Base-by-base conservation (phyloP, 306 rosid genomes). In the Cucurbita moschata region DNA sequence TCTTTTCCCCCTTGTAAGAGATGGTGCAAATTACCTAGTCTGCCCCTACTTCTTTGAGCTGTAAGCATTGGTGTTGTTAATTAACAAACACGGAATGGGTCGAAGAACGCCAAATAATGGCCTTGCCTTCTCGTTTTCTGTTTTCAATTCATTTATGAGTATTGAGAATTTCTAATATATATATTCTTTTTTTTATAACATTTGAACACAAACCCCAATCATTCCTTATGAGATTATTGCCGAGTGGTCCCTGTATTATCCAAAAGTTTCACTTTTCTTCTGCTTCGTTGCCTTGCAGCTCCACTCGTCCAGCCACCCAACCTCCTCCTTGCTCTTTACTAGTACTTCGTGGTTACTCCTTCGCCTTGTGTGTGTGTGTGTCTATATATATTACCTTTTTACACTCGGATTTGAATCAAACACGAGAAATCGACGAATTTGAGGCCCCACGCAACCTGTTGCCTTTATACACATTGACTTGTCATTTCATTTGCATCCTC, bases 401-500 rank as follows among this genome's bases (percentile, higher is more conserved):
- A 15, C 57, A 15, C 56, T 14, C 56, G 10, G 14, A n/a, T 53
- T 18, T 18, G 26, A 54, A 15, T 54, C 18, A 61, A 61, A 60
- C 38, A 60, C 44, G 21, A 61, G 21, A 61, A 61, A 61, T 61
- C 6, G 21, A 61, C 21, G 44, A 61, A 61, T 61, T 63, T 39
- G 30, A 39, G 70, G 70, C 9, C 70, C 70, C 70, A 63, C 70
- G 50, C 70, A 63, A 63, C 50, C 50, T 39, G 70, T 40, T 40
- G 50, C 50, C 70, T 63, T 63, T 63, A 63, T 62, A 62, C 68
- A 62, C 50, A 63, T 40, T 63, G 30, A 63, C 70, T 63, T 39
- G 70, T 63, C 70, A 39, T 63, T 63, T 63, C 70, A 40, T n/a
- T 39, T 63, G 70, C 70, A 63, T 39, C 49, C 70, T 15, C 70